These are phyloP conservation scores for Coprinopsis sp. DNA, from an alignment of 768 basidiomycete genomes.

Conservation along the genomic window DNA sequence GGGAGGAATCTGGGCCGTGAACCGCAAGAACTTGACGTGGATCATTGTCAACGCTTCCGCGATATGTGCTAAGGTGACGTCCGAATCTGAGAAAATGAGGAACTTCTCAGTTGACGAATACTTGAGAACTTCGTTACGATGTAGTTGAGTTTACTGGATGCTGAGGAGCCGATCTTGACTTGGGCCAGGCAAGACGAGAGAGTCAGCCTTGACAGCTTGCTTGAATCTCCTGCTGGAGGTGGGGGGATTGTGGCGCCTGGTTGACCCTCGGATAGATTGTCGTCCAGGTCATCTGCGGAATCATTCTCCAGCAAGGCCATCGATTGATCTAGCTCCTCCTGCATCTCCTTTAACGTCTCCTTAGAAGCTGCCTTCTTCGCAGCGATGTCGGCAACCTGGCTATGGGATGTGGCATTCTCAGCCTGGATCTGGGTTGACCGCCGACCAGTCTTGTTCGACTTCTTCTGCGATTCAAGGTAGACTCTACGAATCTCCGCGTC, in stretches of 20 bases:
- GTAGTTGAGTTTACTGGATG: conserved; percentile 73
- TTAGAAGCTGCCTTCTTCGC: conserved; percentile 38
- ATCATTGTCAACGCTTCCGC: conserved; percentile 65
- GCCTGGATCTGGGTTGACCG: conserved; percentile 7
- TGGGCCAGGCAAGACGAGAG: conserved; percentile 42
- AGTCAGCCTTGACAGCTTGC: conserved; percentile 23
- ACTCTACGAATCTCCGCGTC: conserved; percentile 33
- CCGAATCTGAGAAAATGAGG: conserved; percentile 73
- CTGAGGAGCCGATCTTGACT: conserved; percentile 49
- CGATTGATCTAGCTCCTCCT: conserved; percentile 36
- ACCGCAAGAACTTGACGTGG: conserved; percentile 59
- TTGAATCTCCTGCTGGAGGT: background rate
- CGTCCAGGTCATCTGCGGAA: background rate
- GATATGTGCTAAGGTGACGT: conserved; percentile 63
- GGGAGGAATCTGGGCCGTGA: conserved; percentile 48
- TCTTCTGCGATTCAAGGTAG: conserved; percentile 31
- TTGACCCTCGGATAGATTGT: conserved; percentile 7
- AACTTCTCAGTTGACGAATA: conserved; percentile 64
- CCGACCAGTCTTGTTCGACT: conserved; percentile 20
- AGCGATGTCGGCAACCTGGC: conserved; percentile 33
- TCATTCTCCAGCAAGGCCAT: conserved; percentile 27
- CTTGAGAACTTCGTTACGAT: conserved; percentile 52
- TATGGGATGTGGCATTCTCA: conserved; percentile 6
- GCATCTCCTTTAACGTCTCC: conserved; percentile 42
- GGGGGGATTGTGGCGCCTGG: no score